Evolutionary conservation across 305 asterid species (phyloP), one percentile per base, ranked within the genome.

Genomic region (Rubia balearica): DNA sequence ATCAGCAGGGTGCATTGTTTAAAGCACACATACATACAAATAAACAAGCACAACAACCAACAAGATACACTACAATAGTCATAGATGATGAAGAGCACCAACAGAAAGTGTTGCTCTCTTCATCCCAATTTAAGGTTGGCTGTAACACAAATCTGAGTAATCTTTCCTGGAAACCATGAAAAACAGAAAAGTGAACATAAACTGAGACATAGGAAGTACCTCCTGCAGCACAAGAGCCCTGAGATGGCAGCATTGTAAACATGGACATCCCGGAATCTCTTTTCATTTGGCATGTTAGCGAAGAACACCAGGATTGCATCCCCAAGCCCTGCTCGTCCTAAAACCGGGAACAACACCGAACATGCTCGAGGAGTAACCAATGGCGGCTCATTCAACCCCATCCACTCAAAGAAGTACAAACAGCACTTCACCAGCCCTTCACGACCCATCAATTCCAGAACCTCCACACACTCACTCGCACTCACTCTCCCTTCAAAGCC

Each of bases 381-480:
- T 73, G 83, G 80, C 56, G 86, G 92, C 80, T 89, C 97, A 22
- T 73, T 86, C 85, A 85, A 74, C 21, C 97, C 87, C 94, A 90
- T 90, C 98, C 98, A 93, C 76, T 93, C 96, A 36, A 85, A 90
- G 61, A 93, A 89, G 68, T 93, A 87, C 90, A 91, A 66, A 81
- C 96, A 86, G 24, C 73, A 71, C 78, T 80, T 84, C 65, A 77
- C 79, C 79, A 83, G 80, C 38, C 87, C 91, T 70, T 86, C 87
- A 57, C 83, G 86, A 16, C 86, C 92, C 83, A 93, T 67, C 65
- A 72, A 71, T 72, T 72, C 85, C 90, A 93, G 55, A 42, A 89
- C 96, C 77, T 89, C 89, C 76, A 85, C 81, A 68, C 96, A 84
- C 71, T 90, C 97, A 75, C 71, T 85, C 72, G 72, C 84, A 67